Evolutionary conservation across 148 eudicot genomes (phyloP), one percentile per base, ranked within the genome.

Genomic region (Rhododendron ovatum): DNA sequence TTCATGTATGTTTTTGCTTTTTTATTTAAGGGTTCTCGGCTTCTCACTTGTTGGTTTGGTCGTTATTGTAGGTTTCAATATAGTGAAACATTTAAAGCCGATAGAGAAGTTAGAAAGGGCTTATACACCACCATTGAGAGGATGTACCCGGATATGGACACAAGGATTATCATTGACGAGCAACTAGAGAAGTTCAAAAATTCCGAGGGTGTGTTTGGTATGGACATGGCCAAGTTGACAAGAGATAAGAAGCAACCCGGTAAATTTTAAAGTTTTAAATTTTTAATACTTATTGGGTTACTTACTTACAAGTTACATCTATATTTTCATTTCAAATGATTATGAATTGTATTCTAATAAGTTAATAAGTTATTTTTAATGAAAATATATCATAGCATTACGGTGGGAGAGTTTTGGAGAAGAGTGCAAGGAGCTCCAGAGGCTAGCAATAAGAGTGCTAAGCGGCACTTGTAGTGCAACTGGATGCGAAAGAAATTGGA

Each of bases 381-480:
- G 41, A 39, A 39, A 39, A 39, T 39, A 0, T 39, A 39, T 39
- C 41, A 39, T 82, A 82, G 84, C 69, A 30, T 37, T 82, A 1
- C 59, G 84, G 84, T 82, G 84, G 84, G 39, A 82, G 24, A 57
- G 43, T 59, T 53, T 4, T 53, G 67, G 73, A 33, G 61, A 18
- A 53, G 65, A 55, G 1, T 53, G 84, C 11, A 37, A 82, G 11
- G 71, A 82, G 47, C 43, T 57, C 41, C 41, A 39, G 5, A 39
- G 41, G 6, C 41, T 39, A 39, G 41, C 41, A 39, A 39, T 39
- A 39, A 39, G 41, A 39, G 41, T 39, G 41, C 41, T 39, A 39
- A 39, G 41, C 41, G 6, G 41, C 41, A 39, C 41, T 39, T 39
- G 41, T 39, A 39, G 41, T 39, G 41, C 41, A 39, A 39, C 6